These are phyloP conservation scores for Dipteronia dyeriana DNA, from an alignment of 345 rosid species.

Conservation along the genomic window DNA sequence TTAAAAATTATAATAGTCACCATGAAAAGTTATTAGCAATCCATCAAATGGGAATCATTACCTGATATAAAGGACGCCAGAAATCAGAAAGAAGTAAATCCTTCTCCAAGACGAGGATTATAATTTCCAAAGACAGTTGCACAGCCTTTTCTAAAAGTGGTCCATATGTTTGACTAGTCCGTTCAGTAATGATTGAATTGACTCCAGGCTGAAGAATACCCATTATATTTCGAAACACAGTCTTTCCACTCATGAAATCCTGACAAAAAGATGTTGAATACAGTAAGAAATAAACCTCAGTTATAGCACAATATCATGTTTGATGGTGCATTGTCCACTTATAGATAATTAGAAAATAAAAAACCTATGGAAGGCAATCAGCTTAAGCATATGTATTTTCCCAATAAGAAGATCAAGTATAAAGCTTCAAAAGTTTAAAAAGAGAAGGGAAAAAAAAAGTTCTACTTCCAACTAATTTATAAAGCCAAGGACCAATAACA, in stretches of 20 bases:
- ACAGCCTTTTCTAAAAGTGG: conserved; percentile 87
- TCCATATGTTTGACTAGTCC: conserved; percentile 76
- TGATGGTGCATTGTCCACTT: conserved; percentile 2
- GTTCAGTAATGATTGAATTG: conserved; percentile 66
- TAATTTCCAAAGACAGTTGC: conserved; percentile 79
- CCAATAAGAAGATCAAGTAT: not conserved
- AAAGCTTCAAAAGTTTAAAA: not conserved
- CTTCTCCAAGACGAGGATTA: conserved; percentile 78
- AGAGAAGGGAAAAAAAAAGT: not conserved
- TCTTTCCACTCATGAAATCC: conserved; percentile 99
- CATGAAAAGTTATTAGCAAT: conserved; percentile 5
- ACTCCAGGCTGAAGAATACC: conserved; percentile 84
- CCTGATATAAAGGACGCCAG: conserved; percentile 97
- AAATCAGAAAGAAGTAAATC: conserved; percentile 77
- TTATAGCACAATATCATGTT: conserved; percentile 6
- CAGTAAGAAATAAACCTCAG: conserved; percentile 5
- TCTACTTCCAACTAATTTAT: not conserved
- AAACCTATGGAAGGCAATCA: conserved; percentile 5
- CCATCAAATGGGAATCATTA: conserved; percentile 22
- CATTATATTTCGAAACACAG: conserved; percentile 84
- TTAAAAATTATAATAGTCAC: no score
- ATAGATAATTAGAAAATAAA: not conserved
- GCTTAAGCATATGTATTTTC: not conserved
- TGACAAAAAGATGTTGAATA: conserved; percentile 25
- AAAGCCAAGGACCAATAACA: no score